Evolutionary conservation across 805 yeast genomes (phyloP).

Genomic region (Ogataea neopini): DNA sequence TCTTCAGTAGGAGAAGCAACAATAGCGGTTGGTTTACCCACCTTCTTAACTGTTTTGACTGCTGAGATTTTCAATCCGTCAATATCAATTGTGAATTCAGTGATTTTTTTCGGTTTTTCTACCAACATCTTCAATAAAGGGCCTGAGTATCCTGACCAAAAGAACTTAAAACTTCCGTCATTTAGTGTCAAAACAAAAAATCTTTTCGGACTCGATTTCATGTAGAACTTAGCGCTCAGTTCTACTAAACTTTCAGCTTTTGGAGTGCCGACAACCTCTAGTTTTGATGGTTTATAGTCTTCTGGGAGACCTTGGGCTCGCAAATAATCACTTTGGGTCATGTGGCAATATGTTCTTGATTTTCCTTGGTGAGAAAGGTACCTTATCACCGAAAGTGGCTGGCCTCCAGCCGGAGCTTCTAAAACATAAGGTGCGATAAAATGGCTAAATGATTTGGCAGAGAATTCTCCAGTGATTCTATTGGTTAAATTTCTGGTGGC

Average conservation of each 20-base stretch:
- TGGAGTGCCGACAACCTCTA: conserved; percentile 1
- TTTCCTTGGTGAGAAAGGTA: conserved; percentile 76
- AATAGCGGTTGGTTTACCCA: conserved; percentile 7
- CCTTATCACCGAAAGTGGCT: conserved; percentile 44
- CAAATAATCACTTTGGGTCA: conserved; percentile 45
- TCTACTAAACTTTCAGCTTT: conserved; percentile 16
- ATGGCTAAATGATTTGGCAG: conserved; percentile 34
- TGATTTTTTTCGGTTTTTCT: conserved; percentile 8
- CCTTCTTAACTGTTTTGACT: conserved; percentile 7
- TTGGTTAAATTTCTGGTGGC: conserved; percentile 57
- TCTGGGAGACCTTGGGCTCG: conserved; percentile 31
- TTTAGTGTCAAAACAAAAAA: conserved; percentile 11
- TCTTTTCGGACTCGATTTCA: conserved; percentile 14
- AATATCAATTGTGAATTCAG: conserved; percentile 11
- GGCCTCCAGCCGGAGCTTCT: conserved; percentile 22
- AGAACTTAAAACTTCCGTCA: conserved; percentile 9
- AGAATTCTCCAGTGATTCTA: conserved; percentile 55
- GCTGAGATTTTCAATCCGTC: conserved; percentile 9
- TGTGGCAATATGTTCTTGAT: conserved; percentile 67
- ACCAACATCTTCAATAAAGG: conserved; percentile 8
- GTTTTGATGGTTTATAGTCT: neutral
- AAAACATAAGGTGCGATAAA: conserved; percentile 14
- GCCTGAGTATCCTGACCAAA: conserved; percentile 23
- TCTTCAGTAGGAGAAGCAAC: conserved; percentile 7
- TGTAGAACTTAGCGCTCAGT: conserved; percentile 15